phyloP scores from a whole-genome alignment of 352 stramenopile genomes.

The Globisporangium paroecandrum region DNA sequence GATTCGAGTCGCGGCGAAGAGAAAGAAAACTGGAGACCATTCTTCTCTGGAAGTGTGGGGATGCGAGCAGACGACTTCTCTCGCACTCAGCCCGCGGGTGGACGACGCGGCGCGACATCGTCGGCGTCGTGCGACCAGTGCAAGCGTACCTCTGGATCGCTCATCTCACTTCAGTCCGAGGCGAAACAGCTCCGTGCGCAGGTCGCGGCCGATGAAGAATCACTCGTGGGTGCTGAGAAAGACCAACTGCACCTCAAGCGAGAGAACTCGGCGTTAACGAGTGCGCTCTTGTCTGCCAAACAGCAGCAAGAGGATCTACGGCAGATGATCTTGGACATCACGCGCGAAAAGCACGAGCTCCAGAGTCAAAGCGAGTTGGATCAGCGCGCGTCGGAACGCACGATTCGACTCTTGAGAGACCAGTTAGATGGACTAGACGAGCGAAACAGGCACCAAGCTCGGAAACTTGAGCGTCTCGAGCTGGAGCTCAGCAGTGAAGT shows the following conservation, averaged over 20 bases:
- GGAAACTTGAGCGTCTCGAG: conserved; percentile 16
- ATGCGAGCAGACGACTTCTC: conserved; percentile 31
- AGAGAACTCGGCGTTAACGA: conserved; percentile 45
- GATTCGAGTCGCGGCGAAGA: conserved; percentile 36
- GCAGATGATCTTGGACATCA: conserved; percentile 39
- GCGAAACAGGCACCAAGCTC: conserved; percentile 14
- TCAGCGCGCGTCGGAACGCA: conserved; percentile 28
- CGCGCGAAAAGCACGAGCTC: conserved; percentile 48
- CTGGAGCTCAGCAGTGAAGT: conserved; percentile 8
- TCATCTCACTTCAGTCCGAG: conserved; percentile 48
- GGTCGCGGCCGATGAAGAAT: conserved; percentile 35
- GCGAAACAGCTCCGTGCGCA: conserved; percentile 44
- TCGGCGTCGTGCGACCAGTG: conserved; percentile 35
- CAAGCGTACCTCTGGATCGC: conserved; percentile 25
- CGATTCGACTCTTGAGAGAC: conserved; percentile 28
- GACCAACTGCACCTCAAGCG: conserved; percentile 34
- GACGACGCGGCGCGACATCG: conserved; percentile 10
- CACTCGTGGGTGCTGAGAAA: conserved; percentile 42
- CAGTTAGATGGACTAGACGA: conserved; percentile 34
- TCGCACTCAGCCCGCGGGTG: conserved; percentile 19
- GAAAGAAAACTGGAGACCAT: conserved; percentile 24
- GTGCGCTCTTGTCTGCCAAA: conserved; percentile 38
- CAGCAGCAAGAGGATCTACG: conserved; percentile 57
- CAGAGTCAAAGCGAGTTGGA: conserved; percentile 39
- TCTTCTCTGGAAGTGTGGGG: conserved; percentile 24